Evolutionary conservation across 495 filamentous ascomycete species (phyloP), one percentile per base, ranked within the genome.

Genomic region (Aspergillus biplanus): DNA sequence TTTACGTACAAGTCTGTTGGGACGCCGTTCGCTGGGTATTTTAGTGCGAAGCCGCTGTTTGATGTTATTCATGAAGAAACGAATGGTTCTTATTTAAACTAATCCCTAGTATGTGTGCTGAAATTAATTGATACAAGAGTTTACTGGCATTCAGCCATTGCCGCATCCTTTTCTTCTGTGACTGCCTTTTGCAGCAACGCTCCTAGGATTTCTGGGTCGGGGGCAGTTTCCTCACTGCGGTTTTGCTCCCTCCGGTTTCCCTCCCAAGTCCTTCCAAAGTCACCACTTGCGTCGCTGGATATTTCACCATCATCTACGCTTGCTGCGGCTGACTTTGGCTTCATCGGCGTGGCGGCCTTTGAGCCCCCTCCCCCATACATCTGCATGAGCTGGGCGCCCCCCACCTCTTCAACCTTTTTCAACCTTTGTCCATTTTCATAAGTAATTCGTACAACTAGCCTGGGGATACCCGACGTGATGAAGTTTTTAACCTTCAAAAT

Each of bases 11-110:
- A 89, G 62, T 78, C 85, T 4, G 74, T 92, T n/a, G 90, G 90
- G 0, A 81, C 78, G 4, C 81, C 83, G 47, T 56, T 56, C 56
- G 87, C 85, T 0, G 90, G 90, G 0, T 92, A 85, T 83, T 92
- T 92, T 63, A 86, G 83, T 67, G 89, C 87, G 16, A 86, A 86
- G 75, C 87, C 90, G n/a, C 58, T 87, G 65, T 92, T 92, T 76
- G 89, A 92, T 76, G 71, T 90, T 46, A 86, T 91, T 61, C 85
- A 88, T 44, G 81, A 81, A 61, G 87, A 91, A 75, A 87, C 84
- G 42, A 75, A 77, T 59, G 84, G 83, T n/a, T 79, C 80, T 8
- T 88, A 87, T 71, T 67, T 87, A 67, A 65, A 82, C 39, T 87
- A 61, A 27, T 44, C 11, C 0, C 5, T 11, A 44, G 39, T 44